Conservation (phyloP, 192 early-diverging fungal genomes). For the Coemansia reversa region DNA sequence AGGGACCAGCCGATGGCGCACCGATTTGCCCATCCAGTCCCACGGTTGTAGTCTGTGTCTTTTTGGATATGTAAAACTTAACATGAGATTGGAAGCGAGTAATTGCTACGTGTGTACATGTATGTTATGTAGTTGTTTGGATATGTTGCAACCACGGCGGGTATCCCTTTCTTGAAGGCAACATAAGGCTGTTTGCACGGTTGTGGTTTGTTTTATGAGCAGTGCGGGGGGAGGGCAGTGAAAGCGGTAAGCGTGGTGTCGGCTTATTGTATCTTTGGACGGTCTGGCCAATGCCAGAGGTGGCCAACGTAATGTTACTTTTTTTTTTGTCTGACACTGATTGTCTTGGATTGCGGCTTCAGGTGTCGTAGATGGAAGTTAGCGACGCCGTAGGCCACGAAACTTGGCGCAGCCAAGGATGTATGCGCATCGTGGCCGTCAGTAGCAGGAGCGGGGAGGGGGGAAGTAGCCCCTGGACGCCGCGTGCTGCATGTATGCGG, state of each 20-base stretch:
- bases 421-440: too few species aligned
- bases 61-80: neutral
- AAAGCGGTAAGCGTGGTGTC: neutral
- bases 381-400: too few species aligned
- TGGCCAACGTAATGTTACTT: slow-evolving; percentile 17
- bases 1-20: slow-evolving; percentile 5
- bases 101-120: neutral
- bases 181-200: too few species aligned
- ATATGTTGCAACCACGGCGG: too few species aligned
- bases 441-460: too few species aligned
- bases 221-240: slow-evolving; percentile 5
- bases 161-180: too few species aligned
- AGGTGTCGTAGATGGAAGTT: too few species aligned
- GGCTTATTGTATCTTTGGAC: slow-evolving; percentile 5
- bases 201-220: slow-evolving; percentile 1
- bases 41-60: slow-evolving; percentile 8
- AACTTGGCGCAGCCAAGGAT: too few species aligned
- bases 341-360: slow-evolving; percentile 25
- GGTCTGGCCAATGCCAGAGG: slow-evolving; percentile 6
- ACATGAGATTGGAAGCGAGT: slow-evolving; percentile 1
- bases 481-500: slow-evolving; percentile 3
- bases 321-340: slow-evolving; percentile 15
- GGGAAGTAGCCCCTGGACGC: neutral
- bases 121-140: too few species aligned
- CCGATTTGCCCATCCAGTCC: slow-evolving; percentile 1